Evolutionary conservation across 1,284 basidiomycete species (phyloP).

Genomic region (Ceratobasidium papillatum): DNA sequence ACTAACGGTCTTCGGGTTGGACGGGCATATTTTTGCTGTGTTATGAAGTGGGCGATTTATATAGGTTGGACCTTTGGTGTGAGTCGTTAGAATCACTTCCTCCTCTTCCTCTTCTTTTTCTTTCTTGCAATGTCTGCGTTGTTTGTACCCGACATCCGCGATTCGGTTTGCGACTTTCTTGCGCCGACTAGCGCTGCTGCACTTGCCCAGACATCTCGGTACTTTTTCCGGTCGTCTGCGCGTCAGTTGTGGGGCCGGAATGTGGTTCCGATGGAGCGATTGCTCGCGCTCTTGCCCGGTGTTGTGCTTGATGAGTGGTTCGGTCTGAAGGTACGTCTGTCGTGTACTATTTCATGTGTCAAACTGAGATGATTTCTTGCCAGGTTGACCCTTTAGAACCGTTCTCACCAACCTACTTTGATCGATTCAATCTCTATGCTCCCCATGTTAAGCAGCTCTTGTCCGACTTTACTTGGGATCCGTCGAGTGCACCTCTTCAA

Average conservation of each 20-base stretch:
- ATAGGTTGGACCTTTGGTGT: not conserved
- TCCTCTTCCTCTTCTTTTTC: not conserved
- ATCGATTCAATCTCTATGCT: not conserved
- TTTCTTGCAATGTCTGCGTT: not conserved
- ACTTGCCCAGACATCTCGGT: not conserved
- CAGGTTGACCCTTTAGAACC: not conserved
- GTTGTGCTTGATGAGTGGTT: not conserved
- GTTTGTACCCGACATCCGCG: not conserved
- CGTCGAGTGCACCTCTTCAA: not conserved
- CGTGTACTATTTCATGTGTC: not conserved
- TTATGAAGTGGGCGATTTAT: not conserved
- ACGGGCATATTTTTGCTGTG: not conserved
- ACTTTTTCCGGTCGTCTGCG: not conserved
- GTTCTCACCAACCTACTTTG: not conserved
- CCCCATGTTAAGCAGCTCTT: not conserved
- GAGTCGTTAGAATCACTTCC: not conserved
- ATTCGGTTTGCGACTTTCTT: not conserved
- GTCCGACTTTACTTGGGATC: not conserved
- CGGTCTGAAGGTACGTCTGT: not conserved
- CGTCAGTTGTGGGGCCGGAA: not conserved
- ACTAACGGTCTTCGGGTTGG: not conserved
- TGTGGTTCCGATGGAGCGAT: not conserved
- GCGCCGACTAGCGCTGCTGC: not conserved
- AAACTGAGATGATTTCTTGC: not conserved
- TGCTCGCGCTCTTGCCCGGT: not conserved